Base-by-base conservation (phyloP, 2,329 filamentous ascomycete species). In the Diaporthe sp. region DNA sequence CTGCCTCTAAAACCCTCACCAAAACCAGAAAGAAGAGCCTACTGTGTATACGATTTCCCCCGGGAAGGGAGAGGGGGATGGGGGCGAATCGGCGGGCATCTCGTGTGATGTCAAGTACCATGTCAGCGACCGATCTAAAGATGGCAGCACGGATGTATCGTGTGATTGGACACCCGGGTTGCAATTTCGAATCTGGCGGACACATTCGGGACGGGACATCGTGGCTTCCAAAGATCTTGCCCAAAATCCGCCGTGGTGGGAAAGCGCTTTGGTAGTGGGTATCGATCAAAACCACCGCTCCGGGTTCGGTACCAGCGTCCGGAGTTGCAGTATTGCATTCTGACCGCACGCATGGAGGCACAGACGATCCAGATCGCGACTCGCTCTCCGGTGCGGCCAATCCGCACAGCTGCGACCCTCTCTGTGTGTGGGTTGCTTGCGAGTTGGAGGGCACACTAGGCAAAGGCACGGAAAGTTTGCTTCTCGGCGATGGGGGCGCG, bases 251-350 rank as follows among this genome's bases (percentile, higher is more conserved):
- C 61, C 51, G 39, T 25, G 31, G 39, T 57, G 34, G 37, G 9
- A 55, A n/a, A 46, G 55, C 12, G 58, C 49, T 31, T 65, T 55
- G 25, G 34, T 25, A 44, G 58, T 73, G 60, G 71, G n/a, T 57
- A 65, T 73, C 58, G 46, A 70, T 55, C 49, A 70, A 42, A 46
- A 65, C 58, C 71, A 65, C n/a, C 53, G 71, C 28, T 73, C 58
- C 37, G 71, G 71, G 71, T 57, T 65, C 71, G 58, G 71, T 57
- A 57, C 37, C 46, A 73, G 28, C 17, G 22, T 39, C 55, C 55
- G 71, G 60, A 55, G 46, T 46, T 55, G 71, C 34, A 53, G 60
- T 22, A 34, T 25, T 22, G 37, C 19, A 31, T 65, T 28, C 28
- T 61, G 51, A 61, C 22, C 34, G n/a, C 57, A 34, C n/a, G 46